Evolutionary conservation across 768 basidiomycete species (phyloP).

Genomic region (Lactarius evosmus): DNA sequence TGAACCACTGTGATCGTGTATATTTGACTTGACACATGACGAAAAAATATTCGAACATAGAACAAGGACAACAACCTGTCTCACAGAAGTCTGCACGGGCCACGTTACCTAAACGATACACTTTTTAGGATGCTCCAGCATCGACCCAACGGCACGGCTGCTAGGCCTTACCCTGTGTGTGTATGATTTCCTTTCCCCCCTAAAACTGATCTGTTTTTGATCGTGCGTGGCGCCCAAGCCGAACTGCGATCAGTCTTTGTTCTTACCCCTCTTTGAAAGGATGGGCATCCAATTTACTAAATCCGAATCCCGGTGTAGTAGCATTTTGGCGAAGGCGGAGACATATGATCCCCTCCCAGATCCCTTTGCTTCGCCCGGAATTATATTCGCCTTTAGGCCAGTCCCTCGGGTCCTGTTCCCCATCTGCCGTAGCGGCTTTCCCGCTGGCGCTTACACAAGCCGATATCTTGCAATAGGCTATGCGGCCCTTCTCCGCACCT

Average conservation of each 20-base stretch:
- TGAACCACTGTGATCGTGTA: not conserved
- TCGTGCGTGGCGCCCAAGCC: conserved; percentile 16
- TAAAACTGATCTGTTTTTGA: conserved; percentile 17
- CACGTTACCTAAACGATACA: conserved; percentile 13
- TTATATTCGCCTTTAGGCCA: conserved; percentile 18
- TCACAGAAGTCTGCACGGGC: conserved; percentile 1
- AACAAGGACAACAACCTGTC: conserved; percentile 1
- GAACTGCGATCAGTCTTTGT: conserved; percentile 10
- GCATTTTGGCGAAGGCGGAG: conserved; percentile 2
- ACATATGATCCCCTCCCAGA: conserved; percentile 20
- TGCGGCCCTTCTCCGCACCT: conserved; percentile 15
- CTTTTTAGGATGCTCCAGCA: not conserved
- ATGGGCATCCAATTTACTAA: conserved; percentile 11
- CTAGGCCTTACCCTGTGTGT: not conserved
- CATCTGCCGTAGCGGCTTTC: conserved; percentile 25
- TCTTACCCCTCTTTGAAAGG: conserved; percentile 5
- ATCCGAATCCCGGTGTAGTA: conserved; percentile 7
- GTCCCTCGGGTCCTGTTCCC: conserved; percentile 22
- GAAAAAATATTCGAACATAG: conserved; percentile 1
- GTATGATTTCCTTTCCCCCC: conserved; percentile 11
- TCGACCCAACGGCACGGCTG: not conserved
- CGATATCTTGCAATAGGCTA: conserved; percentile 21
- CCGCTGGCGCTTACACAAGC: conserved; percentile 19
- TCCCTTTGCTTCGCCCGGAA: conserved; percentile 17
- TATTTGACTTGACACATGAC: conserved; percentile 23